Percentiles rank a stretch among this genome's conserved stretches.
Conservation (phyloP, 1,284 basidiomycete genomes). For the Marasmius tenuissimus region DNA sequence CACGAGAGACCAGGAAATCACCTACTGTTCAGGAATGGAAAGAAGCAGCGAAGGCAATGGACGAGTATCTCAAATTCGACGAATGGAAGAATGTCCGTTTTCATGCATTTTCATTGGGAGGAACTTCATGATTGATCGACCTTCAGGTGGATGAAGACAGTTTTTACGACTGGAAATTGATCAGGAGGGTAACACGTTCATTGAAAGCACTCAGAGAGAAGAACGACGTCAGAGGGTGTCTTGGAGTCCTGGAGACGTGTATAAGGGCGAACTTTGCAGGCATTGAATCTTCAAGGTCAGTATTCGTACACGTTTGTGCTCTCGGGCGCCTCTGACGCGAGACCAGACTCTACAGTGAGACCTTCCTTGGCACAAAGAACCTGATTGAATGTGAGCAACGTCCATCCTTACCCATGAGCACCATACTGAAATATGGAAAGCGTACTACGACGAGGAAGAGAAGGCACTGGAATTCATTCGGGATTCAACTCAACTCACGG, state of each 20-base stretch:
- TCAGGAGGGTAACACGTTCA: slow-evolving; percentile 74
- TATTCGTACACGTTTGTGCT: slow-evolving; percentile 4
- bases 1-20: neutral
- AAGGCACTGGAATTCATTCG: slow-evolving; percentile 75
- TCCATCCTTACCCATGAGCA: neutral
- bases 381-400: slow-evolving; percentile 73
- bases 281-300: slow-evolving; percentile 79
- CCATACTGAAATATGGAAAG: slow-evolving; percentile 33
- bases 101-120: neutral
- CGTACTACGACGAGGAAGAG: slow-evolving; percentile 82
- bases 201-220: slow-evolving; percentile 62
- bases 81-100: slow-evolving; percentile 74
- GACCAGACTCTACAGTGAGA: slow-evolving; percentile 86
- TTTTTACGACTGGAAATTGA: slow-evolving; percentile 87
- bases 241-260: slow-evolving; percentile 92
- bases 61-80: slow-evolving; percentile 81
- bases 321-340: neutral
- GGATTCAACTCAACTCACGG: slow-evolving; percentile 68
- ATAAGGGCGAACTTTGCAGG: slow-evolving; percentile 95
- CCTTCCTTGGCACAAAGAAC: slow-evolving; percentile 86
- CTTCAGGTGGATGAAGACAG: slow-evolving; percentile 69
- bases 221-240: slow-evolving; percentile 81
- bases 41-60: slow-evolving; percentile 75
- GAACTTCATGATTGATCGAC: neutral
- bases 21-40: slow-evolving; percentile 72